Evolutionary conservation across 306 rosid genomes (phyloP), one percentile per base, ranked within the genome.

Genomic region (Boehmeria nivea): DNA sequence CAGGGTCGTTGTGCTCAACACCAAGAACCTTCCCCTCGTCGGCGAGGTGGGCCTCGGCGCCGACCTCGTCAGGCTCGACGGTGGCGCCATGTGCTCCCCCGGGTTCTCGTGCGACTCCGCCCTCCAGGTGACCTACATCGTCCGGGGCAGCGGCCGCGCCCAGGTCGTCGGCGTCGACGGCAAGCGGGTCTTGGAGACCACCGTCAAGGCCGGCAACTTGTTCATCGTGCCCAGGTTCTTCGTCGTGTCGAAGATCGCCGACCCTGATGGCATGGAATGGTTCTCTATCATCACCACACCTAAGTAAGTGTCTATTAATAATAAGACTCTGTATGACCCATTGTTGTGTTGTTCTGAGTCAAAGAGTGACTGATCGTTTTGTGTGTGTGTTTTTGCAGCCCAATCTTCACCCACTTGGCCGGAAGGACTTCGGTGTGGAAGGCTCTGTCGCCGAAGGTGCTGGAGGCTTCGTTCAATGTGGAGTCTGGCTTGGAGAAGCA

Each of bases 41-140:
- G 94, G 94, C 15, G 82, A 84, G 68, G 81, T 88, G 47, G 90
- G 90, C 1, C 57, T 78, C 6, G 96, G 94, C 7, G 94, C 96
- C 15, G 94, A 88, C 52, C 82, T 84, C 36, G 94, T 88, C 8
- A 74, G 90, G 64, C 42, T 88, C 74, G 88, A 88, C 51, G 90
- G 94, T 6, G 55, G 59, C 1, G 94, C 90, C 6, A 88, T 88
- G 96, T 84, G 95, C 60, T 81, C 88, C 22, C 95, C 93, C 0
- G 95, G 93, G 21, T 83, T 87, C 66, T 87, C 88, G 10, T 81
- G 90, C 14, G 96, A 88, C 70, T 82, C 94, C 4, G 87, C 90
- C 2, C 51, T 88, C 16, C 88, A 88, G 75, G 96, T 88, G 21
- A 88, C 96, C 19, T 88, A 88, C 5, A 71, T 88, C 31, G 81